Conservation (phyloP, 2,329 filamentous ascomycete species). For the Xylariaceae sp. region DNA sequence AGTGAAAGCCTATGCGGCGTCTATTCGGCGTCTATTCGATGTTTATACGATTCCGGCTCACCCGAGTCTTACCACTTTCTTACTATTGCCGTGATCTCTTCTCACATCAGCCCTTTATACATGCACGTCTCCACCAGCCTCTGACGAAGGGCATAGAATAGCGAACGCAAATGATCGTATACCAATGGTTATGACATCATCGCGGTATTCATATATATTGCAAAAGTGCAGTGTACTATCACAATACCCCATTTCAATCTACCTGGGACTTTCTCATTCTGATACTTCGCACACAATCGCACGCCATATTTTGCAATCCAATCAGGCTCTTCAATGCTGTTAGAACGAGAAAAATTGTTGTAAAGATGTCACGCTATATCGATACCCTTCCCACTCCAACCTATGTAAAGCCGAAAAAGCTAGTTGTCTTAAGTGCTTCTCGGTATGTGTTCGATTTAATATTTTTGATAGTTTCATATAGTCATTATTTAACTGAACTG, state of each 20-base stretch:
- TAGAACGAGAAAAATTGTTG: not conserved
- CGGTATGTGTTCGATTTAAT: slow-evolving; percentile 35
- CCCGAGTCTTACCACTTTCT: too few relatives aligned
- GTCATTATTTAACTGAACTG: slow-evolving; percentile 2
- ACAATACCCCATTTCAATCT: not conserved
- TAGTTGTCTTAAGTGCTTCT: slow-evolving; percentile 47
- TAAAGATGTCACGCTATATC: slow-evolving; percentile 43
- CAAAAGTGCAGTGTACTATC: too few relatives aligned
- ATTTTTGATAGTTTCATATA: not conserved
- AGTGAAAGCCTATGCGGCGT: too few relatives aligned
- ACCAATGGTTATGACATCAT: too few relatives aligned
- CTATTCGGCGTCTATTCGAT: too few relatives aligned
- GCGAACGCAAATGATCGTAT: too few relatives aligned
- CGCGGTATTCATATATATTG: too few relatives aligned
- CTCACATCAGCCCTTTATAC: too few relatives aligned
- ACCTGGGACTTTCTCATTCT: not conserved
- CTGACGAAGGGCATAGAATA: too few relatives aligned
- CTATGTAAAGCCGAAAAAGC: slow-evolving; percentile 41
- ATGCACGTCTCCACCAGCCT: too few relatives aligned
- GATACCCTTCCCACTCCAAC: slow-evolving; percentile 43
- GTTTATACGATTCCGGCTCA: too few relatives aligned
- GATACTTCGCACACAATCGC: slow-evolving; percentile 11
- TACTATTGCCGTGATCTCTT: too few relatives aligned
- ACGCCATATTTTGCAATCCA: slow-evolving; percentile 9
- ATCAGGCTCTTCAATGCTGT: not conserved